Conservation (phyloP, 2,329 filamentous ascomycete species). For the Xylariaceae sp. region DNA sequence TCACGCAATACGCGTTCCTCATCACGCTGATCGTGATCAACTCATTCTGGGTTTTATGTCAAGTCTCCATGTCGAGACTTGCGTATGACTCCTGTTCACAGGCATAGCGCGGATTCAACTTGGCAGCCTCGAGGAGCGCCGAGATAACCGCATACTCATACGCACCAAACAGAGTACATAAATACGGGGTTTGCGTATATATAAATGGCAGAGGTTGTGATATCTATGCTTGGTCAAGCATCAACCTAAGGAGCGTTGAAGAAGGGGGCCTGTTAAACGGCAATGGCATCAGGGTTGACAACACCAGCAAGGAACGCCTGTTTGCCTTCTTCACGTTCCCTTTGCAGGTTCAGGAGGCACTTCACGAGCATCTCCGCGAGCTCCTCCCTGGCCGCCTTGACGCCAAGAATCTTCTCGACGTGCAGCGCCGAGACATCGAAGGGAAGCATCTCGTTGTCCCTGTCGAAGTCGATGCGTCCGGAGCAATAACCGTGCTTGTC, state of each 20-base stretch:
- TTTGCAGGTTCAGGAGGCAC: slow-evolving; percentile 31
- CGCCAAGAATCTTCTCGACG: slow-evolving; percentile 31
- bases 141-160: neutral
- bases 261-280: no score
- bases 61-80: no score
- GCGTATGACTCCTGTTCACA: no score
- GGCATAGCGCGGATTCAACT: no score
- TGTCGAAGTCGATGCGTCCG: slow-evolving; percentile 30
- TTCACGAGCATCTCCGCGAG: slow-evolving; percentile 38
- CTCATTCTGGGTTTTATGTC: no score
- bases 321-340: slow-evolving; percentile 10
- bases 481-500: slow-evolving; percentile 31
- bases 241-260: no score
- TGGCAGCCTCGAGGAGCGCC: no score
- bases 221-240: neutral
- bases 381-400: slow-evolving; percentile 34
- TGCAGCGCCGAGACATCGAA: slow-evolving; percentile 12
- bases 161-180: neutral
- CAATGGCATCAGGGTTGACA: no score
- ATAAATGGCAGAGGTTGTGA: neutral
- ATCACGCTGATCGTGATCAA: no score
- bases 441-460: slow-evolving; percentile 4
- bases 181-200: neutral
- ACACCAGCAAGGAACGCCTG: slow-evolving; percentile 3
- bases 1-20: no score